Base-by-base conservation (phyloP, 2,329 filamentous ascomycete species). In the Hypoxylon rubiginosum region DNA sequence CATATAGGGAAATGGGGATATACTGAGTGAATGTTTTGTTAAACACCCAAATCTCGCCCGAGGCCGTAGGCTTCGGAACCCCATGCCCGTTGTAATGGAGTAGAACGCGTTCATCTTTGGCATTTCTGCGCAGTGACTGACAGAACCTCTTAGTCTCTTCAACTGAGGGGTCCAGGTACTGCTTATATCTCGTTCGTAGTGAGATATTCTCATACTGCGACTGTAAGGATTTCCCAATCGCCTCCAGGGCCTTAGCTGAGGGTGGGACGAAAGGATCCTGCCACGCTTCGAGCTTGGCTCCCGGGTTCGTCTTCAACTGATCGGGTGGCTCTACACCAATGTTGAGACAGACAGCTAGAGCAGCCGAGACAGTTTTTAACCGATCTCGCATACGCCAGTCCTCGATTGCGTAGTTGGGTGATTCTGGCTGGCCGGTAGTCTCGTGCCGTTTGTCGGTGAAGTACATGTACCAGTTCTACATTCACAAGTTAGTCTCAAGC, bases 21-120 rank as follows among this genome's bases (percentile, higher is more conserved):
- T 99, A 99, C 80, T 99, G 96, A 0, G 96, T 99, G 78, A 97
- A 99, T 72, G 93, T 98, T 73, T 96, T 95, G 80, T 99, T 99
- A 79, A 99, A 99, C 4, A 98, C 97, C 96, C 96, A 99, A 19
- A 99, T 97, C 79, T 99, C 96, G 13, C 96, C 96, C 4, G 95
- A 97, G 2, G 92, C 90, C 0, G 96, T 99, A 2, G 96, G 96
- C 75, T 97, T 93, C 1, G 96, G 96, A 10, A 99, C 96, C 50
- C 96, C 96, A 78, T 99, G 96, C 15, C 96, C 96, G 74, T 99
- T 99, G 84, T 99, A 99, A 78, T 99, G 96, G 74, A 99, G 93
- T n/a, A 99, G 83, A 1, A 99, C 93, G 53, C 96, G 87, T 82
- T 99, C 96, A 63, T 97, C 94, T 79, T 97, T 97, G 52, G 96